Conservation (phyloP, 306 rosid genomes). For the Casuarina equisetifolia region DNA sequence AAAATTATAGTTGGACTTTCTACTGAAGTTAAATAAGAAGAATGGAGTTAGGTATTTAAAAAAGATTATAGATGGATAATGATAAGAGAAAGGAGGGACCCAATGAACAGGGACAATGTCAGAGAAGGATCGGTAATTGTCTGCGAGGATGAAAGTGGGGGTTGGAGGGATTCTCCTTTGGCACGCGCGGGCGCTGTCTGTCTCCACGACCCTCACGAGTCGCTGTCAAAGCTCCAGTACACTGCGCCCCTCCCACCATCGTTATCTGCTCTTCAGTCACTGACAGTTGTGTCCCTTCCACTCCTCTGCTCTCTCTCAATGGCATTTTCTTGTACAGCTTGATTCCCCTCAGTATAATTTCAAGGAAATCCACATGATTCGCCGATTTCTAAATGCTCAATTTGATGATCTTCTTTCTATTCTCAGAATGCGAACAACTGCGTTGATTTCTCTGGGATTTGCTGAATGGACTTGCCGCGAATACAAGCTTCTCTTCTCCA, state of each 20-base stretch:
- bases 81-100: not conserved
- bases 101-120: conserved; percentile 30
- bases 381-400: no score
- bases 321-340: conserved; percentile 40
- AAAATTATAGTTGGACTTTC: no score
- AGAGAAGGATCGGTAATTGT: conserved; percentile 44
- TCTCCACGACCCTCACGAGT: conserved; percentile 36
- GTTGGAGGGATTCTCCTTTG: not conserved
- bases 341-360: conserved; percentile 25
- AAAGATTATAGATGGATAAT: no score
- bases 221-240: conserved; percentile 29
- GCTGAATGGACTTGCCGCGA: no score
- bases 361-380: no score
- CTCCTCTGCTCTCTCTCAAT: conserved; percentile 24
- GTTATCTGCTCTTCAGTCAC: conserved; percentile 28
- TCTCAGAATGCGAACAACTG: no score
- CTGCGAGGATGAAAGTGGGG: conserved; percentile 19
- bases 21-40: no score
- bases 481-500: no score
- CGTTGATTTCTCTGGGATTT: no score
- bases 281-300: conserved; percentile 31
- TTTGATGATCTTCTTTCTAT: no score
- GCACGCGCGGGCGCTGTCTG: conserved; percentile 39
- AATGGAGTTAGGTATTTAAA: no score
- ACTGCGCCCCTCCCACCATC: conserved; percentile 13